phyloP scores from a whole-genome alignment of 495 filamentous ascomycete genomes.

The Glarea lozoyensis region DNA sequence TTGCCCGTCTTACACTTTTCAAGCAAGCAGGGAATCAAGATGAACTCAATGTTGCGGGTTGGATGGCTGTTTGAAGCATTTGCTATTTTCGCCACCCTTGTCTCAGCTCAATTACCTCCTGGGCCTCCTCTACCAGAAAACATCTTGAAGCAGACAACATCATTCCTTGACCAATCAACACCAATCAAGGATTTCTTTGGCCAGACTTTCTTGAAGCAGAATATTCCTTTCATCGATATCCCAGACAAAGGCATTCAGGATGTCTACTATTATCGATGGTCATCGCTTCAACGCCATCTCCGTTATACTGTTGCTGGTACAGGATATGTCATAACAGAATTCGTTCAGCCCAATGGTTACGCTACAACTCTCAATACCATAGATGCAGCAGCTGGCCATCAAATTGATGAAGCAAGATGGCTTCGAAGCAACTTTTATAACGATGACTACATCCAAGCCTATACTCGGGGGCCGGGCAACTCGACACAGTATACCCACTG shows the following conservation, averaged over 20 bases:
- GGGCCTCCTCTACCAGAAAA: background rate
- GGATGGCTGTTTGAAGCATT: no score
- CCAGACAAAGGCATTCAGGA: slow-evolving; percentile 33
- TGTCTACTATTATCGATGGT: slow-evolving; percentile 39
- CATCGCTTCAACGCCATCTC: slow-evolving; percentile 31
- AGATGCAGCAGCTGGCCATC: slow-evolving; percentile 33
- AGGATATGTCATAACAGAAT: slow-evolving; percentile 36
- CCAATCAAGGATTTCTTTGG: slow-evolving; percentile 25
- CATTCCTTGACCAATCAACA: slow-evolving; percentile 25
- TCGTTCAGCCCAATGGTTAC: slow-evolving; percentile 32
- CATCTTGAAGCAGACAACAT: slow-evolving; percentile 12
- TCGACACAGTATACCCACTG: slow-evolving; percentile 34
- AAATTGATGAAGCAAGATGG: slow-evolving; percentile 38
- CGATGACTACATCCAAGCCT: slow-evolving; percentile 34
- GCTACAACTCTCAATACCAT: slow-evolving; percentile 30
- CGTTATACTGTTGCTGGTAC: slow-evolving; percentile 31
- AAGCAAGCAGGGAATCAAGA: no score
- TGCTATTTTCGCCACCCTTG: no score
- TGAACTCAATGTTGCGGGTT: no score
- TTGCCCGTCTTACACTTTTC: no score
- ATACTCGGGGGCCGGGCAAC: slow-evolving; percentile 33
- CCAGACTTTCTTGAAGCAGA: slow-evolving; percentile 26
- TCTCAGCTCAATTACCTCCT: no score
- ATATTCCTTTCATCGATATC: slow-evolving; percentile 41
- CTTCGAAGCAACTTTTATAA: slow-evolving; percentile 29